These are phyloP conservation scores for Lactarius deliciosus DNA, from an alignment of 768 basidiomycete genomes.

Conservation along the genomic window DNA sequence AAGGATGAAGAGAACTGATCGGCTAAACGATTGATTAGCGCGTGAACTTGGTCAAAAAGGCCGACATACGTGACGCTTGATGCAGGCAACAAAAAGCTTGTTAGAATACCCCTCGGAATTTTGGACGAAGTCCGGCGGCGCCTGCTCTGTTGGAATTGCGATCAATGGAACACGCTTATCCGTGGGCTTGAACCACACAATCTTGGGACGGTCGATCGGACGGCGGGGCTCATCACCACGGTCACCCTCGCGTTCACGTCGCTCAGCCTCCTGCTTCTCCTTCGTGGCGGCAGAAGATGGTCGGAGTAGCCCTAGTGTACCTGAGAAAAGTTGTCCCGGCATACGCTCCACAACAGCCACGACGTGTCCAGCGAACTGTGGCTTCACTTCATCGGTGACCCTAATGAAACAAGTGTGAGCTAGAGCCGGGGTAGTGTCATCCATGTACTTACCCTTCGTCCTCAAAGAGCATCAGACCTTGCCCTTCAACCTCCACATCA, in stretches of 20 bases:
- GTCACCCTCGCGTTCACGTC: conserved; percentile 95
- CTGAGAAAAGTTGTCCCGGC: conserved; percentile 98
- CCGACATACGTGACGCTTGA: conserved; percentile 88
- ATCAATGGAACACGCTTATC: conserved; percentile 99
- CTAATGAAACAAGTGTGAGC: conserved; percentile 41
- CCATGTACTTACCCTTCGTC: conserved; percentile 78
- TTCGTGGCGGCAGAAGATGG: conserved; percentile 97
- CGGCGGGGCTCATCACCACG: conserved; percentile 81
- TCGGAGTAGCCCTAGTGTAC: conserved; percentile 90
- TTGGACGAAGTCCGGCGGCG: conserved; percentile 93
- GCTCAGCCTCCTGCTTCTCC: conserved; percentile 97
- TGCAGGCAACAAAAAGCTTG: conserved; percentile 94
- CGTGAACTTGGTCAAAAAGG: conserved; percentile 23
- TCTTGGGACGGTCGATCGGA: conserved; percentile 90
- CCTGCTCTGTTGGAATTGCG: conserved; percentile 98
- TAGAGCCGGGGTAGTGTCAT: conserved; percentile 1
- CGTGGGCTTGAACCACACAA: conserved; percentile 99
- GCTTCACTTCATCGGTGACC: conserved; percentile 97
- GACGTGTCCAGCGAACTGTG: conserved; percentile 97
- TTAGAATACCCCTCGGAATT: conserved; percentile 89
- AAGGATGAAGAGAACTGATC: conserved; percentile 96
- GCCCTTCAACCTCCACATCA: conserved; percentile 98
- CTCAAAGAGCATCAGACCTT: conserved; percentile 94
- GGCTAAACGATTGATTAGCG: conserved; percentile 48
- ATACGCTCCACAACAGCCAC: conserved; percentile 99